These are phyloP conservation scores for Grigorovia yakushimaensis DNA, from an alignment of 805 yeast species.

Conservation along the genomic window DNA sequence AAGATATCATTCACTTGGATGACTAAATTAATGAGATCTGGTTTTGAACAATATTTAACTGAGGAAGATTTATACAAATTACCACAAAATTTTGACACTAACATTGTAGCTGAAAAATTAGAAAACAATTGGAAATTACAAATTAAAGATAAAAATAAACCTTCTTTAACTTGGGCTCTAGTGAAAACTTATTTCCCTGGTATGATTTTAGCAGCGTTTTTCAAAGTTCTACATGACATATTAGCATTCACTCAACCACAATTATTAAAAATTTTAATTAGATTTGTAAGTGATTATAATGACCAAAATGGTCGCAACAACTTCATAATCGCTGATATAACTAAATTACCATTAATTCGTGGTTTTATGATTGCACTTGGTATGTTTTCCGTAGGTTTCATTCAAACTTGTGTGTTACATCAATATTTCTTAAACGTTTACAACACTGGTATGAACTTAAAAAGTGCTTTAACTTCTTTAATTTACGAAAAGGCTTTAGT, in stretches of 20 bases:
- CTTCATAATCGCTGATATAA: neutral
- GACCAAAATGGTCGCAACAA: constrained; percentile 19
- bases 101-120: constrained; percentile 40
- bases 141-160: constrained; percentile 32
- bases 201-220: constrained; percentile 61
- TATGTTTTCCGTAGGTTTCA: constrained; percentile 68
- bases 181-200: constrained; percentile 63
- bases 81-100: constrained; percentile 57
- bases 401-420: constrained; percentile 69
- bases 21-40: constrained; percentile 72
- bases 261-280: constrained; percentile 55
- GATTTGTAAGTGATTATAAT: constrained; percentile 41
- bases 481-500: constrained; percentile 61
- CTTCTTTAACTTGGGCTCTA: constrained; percentile 52
- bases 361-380: constrained; percentile 68
- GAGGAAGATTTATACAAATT: constrained; percentile 68
- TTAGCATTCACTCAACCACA: constrained; percentile 86
- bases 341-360: constrained; percentile 43
- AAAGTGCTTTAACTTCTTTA: constrained; percentile 55
- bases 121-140: constrained; percentile 54
- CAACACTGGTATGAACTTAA: constrained; percentile 68
- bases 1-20: constrained; percentile 83
- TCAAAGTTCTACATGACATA: constrained; percentile 66
- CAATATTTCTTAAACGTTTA: constrained; percentile 70
- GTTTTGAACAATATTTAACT: constrained; percentile 48